Evolutionary conservation across 345 rosid genomes (phyloP).

Genomic region (Brassica cretica): DNA sequence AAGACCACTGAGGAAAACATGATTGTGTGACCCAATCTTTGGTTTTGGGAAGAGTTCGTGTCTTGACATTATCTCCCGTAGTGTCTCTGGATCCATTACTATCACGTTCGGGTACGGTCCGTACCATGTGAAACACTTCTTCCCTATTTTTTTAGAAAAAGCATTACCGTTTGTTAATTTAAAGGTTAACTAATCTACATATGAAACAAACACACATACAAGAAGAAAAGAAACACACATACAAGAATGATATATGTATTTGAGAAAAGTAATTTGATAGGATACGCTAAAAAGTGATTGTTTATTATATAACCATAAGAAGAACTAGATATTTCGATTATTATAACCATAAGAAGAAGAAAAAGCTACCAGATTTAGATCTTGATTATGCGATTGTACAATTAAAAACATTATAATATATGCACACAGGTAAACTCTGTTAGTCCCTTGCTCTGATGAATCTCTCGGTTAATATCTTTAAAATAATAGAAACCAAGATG

Average conservation of each 20-base stretch:
- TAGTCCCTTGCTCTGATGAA: neutral
- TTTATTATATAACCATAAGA: neutral
- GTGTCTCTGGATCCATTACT: slow-evolving; percentile 47
- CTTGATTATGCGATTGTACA: slow-evolving; percentile 1
- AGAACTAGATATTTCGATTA: neutral
- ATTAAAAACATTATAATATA: neutral
- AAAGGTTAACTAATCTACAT: neutral
- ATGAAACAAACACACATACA: neutral
- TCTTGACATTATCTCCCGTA: slow-evolving; percentile 43
- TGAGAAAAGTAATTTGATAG: neutral
- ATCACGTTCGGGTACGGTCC: slow-evolving; percentile 47
- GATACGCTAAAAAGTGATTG: neutral
- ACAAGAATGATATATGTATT: neutral
- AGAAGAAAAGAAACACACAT: neutral
- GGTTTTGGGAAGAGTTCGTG: slow-evolving; percentile 47
- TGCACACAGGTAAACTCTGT: neutral
- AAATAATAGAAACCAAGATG: neutral
- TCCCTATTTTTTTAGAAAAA: slow-evolving; percentile 32
- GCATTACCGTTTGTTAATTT: neutral
- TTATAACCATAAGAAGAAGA: neutral
- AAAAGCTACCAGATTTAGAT: slow-evolving; percentile 28
- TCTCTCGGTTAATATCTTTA: neutral
- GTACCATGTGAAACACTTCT: slow-evolving; percentile 47
- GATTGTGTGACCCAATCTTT: slow-evolving; percentile 33
- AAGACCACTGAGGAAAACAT: slow-evolving; percentile 48